Conservation (phyloP, 805 yeast genomes). For the Candida methanosorbosa region DNA sequence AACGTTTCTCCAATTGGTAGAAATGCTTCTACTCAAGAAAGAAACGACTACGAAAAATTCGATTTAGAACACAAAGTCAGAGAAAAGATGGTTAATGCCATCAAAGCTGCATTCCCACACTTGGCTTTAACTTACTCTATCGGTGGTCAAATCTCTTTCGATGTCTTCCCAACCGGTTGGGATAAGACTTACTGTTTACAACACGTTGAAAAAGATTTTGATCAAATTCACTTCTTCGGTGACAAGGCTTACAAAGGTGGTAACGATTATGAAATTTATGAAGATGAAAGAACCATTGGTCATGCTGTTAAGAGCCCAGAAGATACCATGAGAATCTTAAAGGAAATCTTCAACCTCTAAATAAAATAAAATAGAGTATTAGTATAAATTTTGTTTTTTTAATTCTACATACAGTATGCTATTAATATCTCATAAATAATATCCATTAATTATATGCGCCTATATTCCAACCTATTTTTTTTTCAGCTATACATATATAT, state of each 20-base stretch:
- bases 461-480: not conserved
- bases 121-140: slow-evolving; percentile 88
- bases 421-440: not conserved
- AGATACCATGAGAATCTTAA: slow-evolving; percentile 81
- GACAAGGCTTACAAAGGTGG: slow-evolving; percentile 97
- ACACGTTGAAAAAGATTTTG: slow-evolving; percentile 83
- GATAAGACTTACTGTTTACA: slow-evolving; percentile 97
- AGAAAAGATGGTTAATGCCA: slow-evolving; percentile 74
- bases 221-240: slow-evolving; percentile 93
- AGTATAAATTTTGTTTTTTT: not conserved
- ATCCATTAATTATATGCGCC: not conserved
- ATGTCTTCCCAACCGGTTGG: slow-evolving; percentile 99
- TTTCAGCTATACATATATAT: not conserved
- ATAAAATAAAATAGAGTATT: not conserved
- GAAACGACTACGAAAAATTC: slow-evolving; percentile 83
- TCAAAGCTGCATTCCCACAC: slow-evolving; percentile 77
- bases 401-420: not conserved
- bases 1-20: slow-evolving; percentile 98
- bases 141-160: slow-evolving; percentile 99
- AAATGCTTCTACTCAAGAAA: slow-evolving; percentile 90
- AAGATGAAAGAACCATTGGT: slow-evolving; percentile 88
- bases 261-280: slow-evolving; percentile 95
- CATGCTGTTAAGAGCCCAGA: slow-evolving; percentile 86
- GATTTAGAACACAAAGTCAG: slow-evolving; percentile 79
- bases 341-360: slow-evolving; percentile 63